A percentile compares a stretch with the other conserved stretches of the same genome.
phyloP scores from a whole-genome alignment of 768 basidiomycete genomes.

The Phallus indusiatus region DNA sequence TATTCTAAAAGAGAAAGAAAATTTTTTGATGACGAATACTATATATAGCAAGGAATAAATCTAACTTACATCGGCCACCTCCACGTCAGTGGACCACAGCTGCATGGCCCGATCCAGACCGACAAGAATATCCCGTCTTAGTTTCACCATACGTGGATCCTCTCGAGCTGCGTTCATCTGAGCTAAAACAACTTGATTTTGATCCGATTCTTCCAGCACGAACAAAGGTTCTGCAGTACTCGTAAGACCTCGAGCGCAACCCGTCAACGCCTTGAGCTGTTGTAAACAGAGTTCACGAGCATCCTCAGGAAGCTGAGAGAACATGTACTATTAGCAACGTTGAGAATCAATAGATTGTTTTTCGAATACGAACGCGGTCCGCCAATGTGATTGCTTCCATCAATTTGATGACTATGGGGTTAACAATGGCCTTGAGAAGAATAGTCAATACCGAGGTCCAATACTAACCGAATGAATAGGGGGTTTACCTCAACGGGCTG shows the following conservation, averaged over 20 bases:
- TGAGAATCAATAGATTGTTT: neutral
- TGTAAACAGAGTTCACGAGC: conserved; percentile 55
- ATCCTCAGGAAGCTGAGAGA: conserved; percentile 62
- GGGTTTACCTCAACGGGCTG: conserved; percentile 59
- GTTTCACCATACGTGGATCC: conserved; percentile 49
- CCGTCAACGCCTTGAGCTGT: conserved; percentile 73
- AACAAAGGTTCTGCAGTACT: conserved; percentile 59
- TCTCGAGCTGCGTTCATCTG: conserved; percentile 50
- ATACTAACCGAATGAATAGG: neutral
- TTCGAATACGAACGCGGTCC: conserved; percentile 32
- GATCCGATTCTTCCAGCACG: conserved; percentile 51
- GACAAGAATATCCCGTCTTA: conserved; percentile 59
- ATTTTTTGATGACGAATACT: neutral
- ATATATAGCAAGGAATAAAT: neutral
- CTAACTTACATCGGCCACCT: conserved; percentile 60
- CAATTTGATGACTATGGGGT: conserved; percentile 64
- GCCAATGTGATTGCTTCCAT: conserved; percentile 50
- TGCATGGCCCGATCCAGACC: conserved; percentile 54
- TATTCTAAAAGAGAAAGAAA: conserved; percentile 34
- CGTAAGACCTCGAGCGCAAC: conserved; percentile 82
- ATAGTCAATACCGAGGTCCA: conserved; percentile 3
- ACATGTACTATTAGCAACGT: neutral
- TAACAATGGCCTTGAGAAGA: conserved; percentile 51
- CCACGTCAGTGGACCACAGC: conserved; percentile 72
- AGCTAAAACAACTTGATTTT: conserved; percentile 40